These are phyloP conservation scores for Trichoderma breve DNA, from an alignment of 2,329 filamentous ascomycete species.

Conservation along the genomic window DNA sequence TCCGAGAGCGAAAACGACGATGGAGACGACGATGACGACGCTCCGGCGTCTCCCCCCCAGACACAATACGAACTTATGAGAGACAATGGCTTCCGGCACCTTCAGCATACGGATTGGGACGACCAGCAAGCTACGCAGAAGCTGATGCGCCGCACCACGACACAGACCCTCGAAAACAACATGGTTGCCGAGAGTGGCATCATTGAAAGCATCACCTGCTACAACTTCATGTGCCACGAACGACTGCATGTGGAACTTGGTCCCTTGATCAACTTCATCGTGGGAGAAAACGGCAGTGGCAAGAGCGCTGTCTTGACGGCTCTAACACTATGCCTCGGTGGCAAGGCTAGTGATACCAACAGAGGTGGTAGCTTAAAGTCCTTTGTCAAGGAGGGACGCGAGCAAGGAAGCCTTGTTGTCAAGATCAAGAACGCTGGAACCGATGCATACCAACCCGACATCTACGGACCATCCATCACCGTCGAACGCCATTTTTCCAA, in stretches of 20 bases:
- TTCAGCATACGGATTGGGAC: constrained; percentile 56
- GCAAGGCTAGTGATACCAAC: constrained; percentile 89
- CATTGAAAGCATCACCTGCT: constrained; percentile 80
- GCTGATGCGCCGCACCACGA: constrained; percentile 48
- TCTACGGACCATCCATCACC: constrained; percentile 81
- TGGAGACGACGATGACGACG: constrained; percentile 30
- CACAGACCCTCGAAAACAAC: constrained; percentile 66
- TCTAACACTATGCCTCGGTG: constrained; percentile 89
- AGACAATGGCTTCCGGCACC: constrained; percentile 58
- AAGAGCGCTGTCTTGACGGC: constrained; percentile 96
- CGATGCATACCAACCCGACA: constrained; percentile 76
- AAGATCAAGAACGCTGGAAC: constrained; percentile 87
- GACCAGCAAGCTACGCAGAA: constrained; percentile 65
- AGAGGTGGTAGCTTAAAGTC: constrained; percentile 85
- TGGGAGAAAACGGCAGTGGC: constrained; percentile 94
- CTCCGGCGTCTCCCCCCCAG: constrained; percentile 41
- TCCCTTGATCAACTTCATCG: constrained; percentile 95
- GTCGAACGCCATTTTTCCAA: constrained; percentile 88
- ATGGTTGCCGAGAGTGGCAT: constrained; percentile 79
- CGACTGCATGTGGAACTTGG: constrained; percentile 81
- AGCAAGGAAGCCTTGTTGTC: constrained; percentile 73
- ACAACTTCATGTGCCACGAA: constrained; percentile 95
- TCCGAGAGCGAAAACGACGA: constrained; percentile 30
- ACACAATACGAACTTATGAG: constrained; percentile 63
- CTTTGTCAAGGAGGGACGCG: constrained; percentile 85